Conservation (phyloP, 2,329 filamentous ascomycete genomes). For the Macrophomina phaseolina region DNA sequence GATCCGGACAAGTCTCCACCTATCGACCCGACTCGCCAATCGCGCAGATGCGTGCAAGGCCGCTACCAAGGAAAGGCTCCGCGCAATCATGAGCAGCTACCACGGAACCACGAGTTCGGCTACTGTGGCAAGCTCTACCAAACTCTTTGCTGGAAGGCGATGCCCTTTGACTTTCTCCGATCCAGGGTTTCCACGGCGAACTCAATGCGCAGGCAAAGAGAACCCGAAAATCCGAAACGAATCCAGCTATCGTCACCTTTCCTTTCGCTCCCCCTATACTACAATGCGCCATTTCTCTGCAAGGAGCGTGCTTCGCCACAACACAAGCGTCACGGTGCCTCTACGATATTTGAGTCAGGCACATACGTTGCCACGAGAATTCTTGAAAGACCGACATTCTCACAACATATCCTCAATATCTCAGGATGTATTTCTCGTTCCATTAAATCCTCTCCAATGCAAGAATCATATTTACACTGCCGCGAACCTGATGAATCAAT, state of each 20-base stretch:
- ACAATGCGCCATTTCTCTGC: too few relatives aligned
- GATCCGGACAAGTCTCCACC: neutral
- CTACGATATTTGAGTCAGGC: too few relatives aligned
- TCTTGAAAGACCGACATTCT: too few relatives aligned
- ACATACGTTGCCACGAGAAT: too few relatives aligned
- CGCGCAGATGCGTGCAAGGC: neutral
- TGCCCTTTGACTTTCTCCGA: neutral
- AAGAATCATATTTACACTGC: neutral
- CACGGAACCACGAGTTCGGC: neutral
- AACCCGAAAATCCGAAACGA: too few relatives aligned
- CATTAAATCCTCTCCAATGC: neutral
- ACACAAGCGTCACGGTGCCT: too few relatives aligned
- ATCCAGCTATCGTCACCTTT: too few relatives aligned
- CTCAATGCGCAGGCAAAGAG: too few relatives aligned
- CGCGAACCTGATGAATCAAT: neutral
- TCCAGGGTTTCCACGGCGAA: neutral
- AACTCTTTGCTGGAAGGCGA: neutral
- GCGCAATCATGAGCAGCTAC: neutral
- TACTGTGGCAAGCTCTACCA: neutral
- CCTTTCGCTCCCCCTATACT: too few relatives aligned
- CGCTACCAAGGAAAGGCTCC: neutral
- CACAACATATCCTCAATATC: neutral
- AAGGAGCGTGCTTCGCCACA: too few relatives aligned
- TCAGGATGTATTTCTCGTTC: neutral
- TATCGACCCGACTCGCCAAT: neutral